A percentile compares a stretch with the other conserved stretches of the same genome.
phyloP scores from a whole-genome alignment of 2,329 filamentous ascomycete genomes.

The Hymenoscyphus scutula region DNA sequence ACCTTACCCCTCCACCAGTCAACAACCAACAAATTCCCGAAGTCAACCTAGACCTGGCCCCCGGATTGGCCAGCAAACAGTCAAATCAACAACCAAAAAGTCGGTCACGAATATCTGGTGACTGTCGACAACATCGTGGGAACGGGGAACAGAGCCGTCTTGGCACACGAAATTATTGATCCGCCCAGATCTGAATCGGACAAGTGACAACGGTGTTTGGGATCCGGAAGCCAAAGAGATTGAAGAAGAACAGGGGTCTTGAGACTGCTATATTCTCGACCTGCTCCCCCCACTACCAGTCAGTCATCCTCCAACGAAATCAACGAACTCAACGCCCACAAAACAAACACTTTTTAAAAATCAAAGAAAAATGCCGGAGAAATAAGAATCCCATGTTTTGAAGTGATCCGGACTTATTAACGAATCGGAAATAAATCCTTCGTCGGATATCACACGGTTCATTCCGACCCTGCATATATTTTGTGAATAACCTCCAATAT shows the following conservation, averaged over 20 bases:
- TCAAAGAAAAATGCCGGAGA: neutral
- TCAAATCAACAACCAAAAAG: slow-evolving; percentile 12
- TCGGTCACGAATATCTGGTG: slow-evolving; percentile 16
- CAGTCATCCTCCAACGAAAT: slow-evolving; percentile 3
- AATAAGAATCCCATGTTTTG: slow-evolving; percentile 2
- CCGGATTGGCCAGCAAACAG: neutral
- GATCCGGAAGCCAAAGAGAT: slow-evolving; percentile 6
- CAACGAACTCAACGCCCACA: slow-evolving; percentile 3
- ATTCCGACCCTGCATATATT: neutral
- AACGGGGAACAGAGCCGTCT: slow-evolving; percentile 50
- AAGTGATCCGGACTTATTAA: neutral
- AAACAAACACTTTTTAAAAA: slow-evolving; percentile 1
- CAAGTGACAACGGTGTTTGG: slow-evolving; percentile 4
- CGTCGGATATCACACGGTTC: neutral
- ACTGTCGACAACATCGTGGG: slow-evolving; percentile 1
- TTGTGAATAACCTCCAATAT: slow-evolving; percentile 4
- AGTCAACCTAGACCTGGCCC: neutral
- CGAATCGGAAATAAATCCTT: neutral
- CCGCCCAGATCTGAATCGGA: slow-evolving; percentile 7
- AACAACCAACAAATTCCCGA: slow-evolving; percentile 1
- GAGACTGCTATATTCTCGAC: neutral
- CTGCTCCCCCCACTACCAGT: slow-evolving; percentile 2
- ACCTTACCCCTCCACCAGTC: neutral
- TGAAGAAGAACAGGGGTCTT: slow-evolving; percentile 3
- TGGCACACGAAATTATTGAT: slow-evolving; percentile 8